Percentiles rank a stretch among this genome's conserved stretches.
phyloP scores from a whole-genome alignment of 1,139 yeast species.

The Sugiyamaella grinbergsii region DNA sequence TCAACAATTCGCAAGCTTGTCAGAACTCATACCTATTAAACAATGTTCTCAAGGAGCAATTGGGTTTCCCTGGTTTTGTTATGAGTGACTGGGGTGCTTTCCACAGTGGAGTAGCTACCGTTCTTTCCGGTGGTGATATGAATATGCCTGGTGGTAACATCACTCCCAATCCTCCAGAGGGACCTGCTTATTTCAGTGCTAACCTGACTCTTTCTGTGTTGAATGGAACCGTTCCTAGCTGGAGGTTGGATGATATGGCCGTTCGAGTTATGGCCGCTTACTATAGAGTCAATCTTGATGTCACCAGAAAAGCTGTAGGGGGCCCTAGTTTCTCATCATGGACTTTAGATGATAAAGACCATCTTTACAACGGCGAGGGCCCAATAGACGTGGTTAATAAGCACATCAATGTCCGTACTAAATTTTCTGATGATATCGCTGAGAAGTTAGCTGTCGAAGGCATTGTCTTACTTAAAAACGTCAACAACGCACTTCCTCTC shows the following conservation, averaged over 20 bases:
- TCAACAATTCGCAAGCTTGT: conserved; percentile 62
- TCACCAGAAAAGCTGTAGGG: conserved; percentile 40
- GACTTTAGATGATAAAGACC: conserved; percentile 59
- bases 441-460: conserved; percentile 60
- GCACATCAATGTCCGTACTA: conserved; percentile 57
- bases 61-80: conserved; percentile 69
- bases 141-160: conserved; percentile 65
- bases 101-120: conserved; percentile 58
- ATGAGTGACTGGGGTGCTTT: conserved; percentile 66
- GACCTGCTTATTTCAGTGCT: conserved; percentile 62
- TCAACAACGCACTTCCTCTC: conserved; percentile 55
- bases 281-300: conserved; percentile 42
- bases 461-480: conserved; percentile 56
- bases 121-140: conserved; percentile 65
- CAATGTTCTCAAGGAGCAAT: conserved; percentile 58
- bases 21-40: conserved; percentile 62
- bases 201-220: conserved; percentile 57
- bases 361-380: conserved; percentile 52
- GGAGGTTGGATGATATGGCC: conserved; percentile 64
- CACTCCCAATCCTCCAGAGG: conserved; percentile 59
- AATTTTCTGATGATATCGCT: conserved; percentile 54
- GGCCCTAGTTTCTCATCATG: conserved; percentile 61
- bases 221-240: conserved; percentile 58
- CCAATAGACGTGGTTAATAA: conserved; percentile 57
- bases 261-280: conserved; percentile 61